Evolutionary conservation across 148 eudicot genomes (phyloP), one percentile per base, ranked within the genome.

Genomic region (Rhododendron ferrugineum): DNA sequence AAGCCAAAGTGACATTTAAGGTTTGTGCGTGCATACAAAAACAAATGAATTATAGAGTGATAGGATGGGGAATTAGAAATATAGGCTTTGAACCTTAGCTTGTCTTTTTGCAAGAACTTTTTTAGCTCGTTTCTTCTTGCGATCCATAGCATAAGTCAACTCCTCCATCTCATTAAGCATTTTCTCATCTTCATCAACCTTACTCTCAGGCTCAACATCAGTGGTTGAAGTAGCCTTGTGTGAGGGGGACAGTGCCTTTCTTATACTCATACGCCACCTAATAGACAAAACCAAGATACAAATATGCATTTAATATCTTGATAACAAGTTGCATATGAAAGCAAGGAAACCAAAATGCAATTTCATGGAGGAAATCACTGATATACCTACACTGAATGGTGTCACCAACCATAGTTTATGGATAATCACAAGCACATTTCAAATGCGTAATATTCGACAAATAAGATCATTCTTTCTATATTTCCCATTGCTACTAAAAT

Each of bases 81-180:
- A 40, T 8, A 34, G 4, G 23, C 74, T 34, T 28, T 60, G 32
- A 82, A 94, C 98, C 98, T 94, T 96, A 60, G 95, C 94, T 81
- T 83, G 93, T 84, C 98, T 90, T 87, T 93, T 96, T 73, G 94
- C 89, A 20, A 90, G 84, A 85, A 91, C 79, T 84, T 93, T 96
- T 88, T 92, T 96, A 47, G 90, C 91, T 66, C 94, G 90, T 85
- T 93, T 96, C 90, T 93, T 93, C 87, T 96, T 94, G 26, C 91
- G 90, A 81, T 94, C 95, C 87, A 94, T 89, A 81, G 91, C 95
- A 90, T 90, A 83, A 11, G 95, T 92, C 83, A 92, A 84, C 81
- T 93, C 95, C 88, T 94, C 95, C 94, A 96, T 96, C 90, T 96
- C 98, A 88, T 91, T 89, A 11, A 96, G 95, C 76, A 93, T 81